Percentiles rank a stretch among this genome's conserved stretches.
Evolutionary conservation across 768 basidiomycete species (phyloP).

Genomic region (Tulasnella sp.): DNA sequence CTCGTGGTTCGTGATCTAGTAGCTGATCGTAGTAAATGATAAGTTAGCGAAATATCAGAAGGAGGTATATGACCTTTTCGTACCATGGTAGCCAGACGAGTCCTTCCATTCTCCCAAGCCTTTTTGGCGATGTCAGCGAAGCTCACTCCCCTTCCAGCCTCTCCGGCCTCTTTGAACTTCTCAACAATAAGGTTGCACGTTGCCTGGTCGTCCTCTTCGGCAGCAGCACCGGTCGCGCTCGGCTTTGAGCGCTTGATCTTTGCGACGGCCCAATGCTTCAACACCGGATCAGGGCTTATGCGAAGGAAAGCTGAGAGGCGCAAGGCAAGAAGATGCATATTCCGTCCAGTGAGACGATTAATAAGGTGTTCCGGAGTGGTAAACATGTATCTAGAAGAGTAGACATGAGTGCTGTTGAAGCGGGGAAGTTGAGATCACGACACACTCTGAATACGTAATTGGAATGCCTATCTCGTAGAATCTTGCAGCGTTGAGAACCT

Average conservation of each 20-base stretch:
- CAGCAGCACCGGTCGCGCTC: constrained; percentile 50
- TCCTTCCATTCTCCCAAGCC: constrained; percentile 86
- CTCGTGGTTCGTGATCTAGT: constrained; percentile 83
- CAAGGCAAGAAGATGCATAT: constrained; percentile 86
- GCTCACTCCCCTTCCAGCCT: constrained; percentile 54
- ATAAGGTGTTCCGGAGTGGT: constrained; percentile 79
- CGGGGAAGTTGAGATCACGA: constrained; percentile 12
- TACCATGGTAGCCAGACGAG: constrained; percentile 80
- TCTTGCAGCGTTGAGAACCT: constrained; percentile 90
- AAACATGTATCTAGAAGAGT: constrained; percentile 64
- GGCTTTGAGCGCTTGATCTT: constrained; percentile 77
- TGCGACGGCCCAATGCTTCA: constrained; percentile 94
- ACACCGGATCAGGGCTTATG: constrained; percentile 77
- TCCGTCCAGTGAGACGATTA: constrained; percentile 75
- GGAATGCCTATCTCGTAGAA: constrained; percentile 92
- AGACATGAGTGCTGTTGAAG: not conserved
- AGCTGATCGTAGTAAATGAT: constrained; percentile 47
- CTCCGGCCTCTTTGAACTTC: constrained; percentile 79
- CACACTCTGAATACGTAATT: constrained; percentile 85
- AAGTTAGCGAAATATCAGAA: not conserved
- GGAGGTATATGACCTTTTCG: constrained; percentile 18
- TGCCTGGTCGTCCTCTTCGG: constrained; percentile 63
- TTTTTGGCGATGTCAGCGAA: constrained; percentile 93
- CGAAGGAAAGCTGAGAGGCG: constrained; percentile 81
- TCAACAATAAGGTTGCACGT: constrained; percentile 80